A percentile compares a stretch with the other conserved stretches of the same genome.
phyloP scores from a whole-genome alignment of 2,329 filamentous ascomycete genomes.

The Cercospora beticola region DNA sequence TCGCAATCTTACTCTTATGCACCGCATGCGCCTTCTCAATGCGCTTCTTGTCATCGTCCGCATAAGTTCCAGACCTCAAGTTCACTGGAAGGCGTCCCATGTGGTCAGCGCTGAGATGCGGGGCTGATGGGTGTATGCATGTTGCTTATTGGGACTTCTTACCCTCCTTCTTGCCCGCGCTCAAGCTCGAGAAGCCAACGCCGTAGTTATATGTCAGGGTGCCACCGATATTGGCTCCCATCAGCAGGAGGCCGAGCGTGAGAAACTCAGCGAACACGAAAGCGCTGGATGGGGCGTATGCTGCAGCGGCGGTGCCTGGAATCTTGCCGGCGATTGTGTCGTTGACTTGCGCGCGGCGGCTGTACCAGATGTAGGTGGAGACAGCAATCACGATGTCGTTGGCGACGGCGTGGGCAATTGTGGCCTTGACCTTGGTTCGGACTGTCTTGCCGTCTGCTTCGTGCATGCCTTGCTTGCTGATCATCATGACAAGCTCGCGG shows the following conservation, averaged over 20 bases:
- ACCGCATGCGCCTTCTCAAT: conserved; percentile 16
- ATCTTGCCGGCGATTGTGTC: conserved; percentile 33
- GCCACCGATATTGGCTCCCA: conserved; percentile 47
- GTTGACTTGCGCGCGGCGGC: conserved; percentile 35
- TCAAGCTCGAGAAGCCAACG: conserved; percentile 42
- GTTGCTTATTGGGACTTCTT: conserved; percentile 11
- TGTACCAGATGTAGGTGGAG: conserved; percentile 46
- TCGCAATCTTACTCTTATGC: conserved; percentile 8
- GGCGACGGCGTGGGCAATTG: conserved; percentile 44
- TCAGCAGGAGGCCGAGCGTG: conserved; percentile 39
- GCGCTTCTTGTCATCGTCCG: conserved; percentile 17
- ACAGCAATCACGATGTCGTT: conserved; percentile 45
- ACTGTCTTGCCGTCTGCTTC: conserved; percentile 39
- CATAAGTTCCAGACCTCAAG: conserved; percentile 17
- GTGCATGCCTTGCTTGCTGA: conserved; percentile 46
- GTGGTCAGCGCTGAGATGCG: conserved; percentile 1
- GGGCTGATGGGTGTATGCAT: not conserved
- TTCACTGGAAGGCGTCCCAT: conserved; percentile 14
- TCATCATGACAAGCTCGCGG: conserved; percentile 43
- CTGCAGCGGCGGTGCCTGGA: conserved; percentile 27
- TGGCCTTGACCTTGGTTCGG: conserved; percentile 44
- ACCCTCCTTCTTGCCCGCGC: conserved; percentile 31
- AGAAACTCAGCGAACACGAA: conserved; percentile 42
- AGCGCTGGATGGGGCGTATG: conserved; percentile 39
- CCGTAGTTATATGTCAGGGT: conserved; percentile 48